Evolutionary conservation across 2,329 filamentous ascomycete genomes (phyloP).

Genomic region (Colletotrichum viniferum): DNA sequence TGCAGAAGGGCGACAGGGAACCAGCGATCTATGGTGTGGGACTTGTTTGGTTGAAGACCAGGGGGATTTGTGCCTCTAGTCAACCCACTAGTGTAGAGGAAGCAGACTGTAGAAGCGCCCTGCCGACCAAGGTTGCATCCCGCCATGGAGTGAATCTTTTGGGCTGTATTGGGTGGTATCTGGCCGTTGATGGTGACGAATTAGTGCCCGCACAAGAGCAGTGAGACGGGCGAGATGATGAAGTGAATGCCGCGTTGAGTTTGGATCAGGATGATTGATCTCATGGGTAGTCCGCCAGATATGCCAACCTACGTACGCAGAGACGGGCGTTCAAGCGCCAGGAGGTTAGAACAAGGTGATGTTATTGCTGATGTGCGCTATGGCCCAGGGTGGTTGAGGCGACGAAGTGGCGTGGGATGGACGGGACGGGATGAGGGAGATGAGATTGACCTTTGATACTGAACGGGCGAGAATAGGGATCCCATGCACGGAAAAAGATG

Average conservation of each 20-base stretch:
- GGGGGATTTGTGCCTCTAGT: not conserved
- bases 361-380: not conserved
- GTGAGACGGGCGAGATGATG: not conserved
- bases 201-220: not conserved
- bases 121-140: conserved; percentile 4
- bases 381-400: not conserved
- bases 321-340: not conserved
- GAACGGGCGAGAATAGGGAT: not conserved
- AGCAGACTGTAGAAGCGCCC: not conserved
- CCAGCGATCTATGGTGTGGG: not conserved
- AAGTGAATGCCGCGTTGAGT: not conserved
- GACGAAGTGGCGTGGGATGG: not conserved
- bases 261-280: not conserved
- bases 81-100: not conserved
- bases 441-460: not conserved
- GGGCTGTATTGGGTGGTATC: not conserved
- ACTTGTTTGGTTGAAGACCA: not conserved
- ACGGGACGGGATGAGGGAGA: not conserved
- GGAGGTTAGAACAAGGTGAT: not conserved
- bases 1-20: conserved; percentile 1
- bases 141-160: not conserved
- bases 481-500: not conserved
- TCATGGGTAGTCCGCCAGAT: not conserved
- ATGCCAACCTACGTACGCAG: not conserved
- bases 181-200: not conserved